Conservation (phyloP, 164 flowering plant genomes). For the Liriodendron chinense region DNA sequence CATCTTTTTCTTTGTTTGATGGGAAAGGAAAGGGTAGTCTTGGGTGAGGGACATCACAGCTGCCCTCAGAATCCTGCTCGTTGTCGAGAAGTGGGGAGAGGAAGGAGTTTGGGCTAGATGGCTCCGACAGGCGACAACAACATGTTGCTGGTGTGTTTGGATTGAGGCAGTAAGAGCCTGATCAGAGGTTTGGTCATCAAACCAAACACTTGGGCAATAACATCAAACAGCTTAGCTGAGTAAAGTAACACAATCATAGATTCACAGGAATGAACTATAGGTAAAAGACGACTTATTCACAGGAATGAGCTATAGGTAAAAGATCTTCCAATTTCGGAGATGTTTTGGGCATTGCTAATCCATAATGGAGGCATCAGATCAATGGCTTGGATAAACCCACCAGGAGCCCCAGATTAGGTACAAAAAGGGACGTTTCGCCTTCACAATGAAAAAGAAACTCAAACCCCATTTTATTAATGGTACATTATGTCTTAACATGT, state of each 20-base stretch:
- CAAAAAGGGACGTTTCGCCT: no score
- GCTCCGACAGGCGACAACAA: constrained; percentile 54
- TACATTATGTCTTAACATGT: no score
- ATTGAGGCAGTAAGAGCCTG: constrained; percentile 53
- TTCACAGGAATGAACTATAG: not conserved
- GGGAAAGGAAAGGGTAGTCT: no score
- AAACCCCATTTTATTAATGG: no score
- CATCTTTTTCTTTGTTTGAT: no score
- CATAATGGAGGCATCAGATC: no score
- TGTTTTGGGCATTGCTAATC: no score
- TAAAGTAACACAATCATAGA: not conserved
- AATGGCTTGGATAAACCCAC: no score
- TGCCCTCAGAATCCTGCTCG: constrained; percentile 35
- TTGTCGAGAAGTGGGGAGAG: constrained; percentile 56
- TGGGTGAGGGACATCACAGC: constrained; percentile 36
- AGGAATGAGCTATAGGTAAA: no score
- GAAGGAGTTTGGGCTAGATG: constrained; percentile 63
- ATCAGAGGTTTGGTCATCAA: constrained; percentile 79
- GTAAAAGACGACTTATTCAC: not conserved
- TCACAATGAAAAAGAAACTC: no score
- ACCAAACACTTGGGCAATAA: constrained; percentile 54
- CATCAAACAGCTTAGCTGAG: not conserved
- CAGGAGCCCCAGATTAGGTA: no score
- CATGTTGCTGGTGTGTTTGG: constrained; percentile 27
- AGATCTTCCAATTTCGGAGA: no score